Conservation (phyloP, 208 protist species). For the Angomonas deanei region DNA sequence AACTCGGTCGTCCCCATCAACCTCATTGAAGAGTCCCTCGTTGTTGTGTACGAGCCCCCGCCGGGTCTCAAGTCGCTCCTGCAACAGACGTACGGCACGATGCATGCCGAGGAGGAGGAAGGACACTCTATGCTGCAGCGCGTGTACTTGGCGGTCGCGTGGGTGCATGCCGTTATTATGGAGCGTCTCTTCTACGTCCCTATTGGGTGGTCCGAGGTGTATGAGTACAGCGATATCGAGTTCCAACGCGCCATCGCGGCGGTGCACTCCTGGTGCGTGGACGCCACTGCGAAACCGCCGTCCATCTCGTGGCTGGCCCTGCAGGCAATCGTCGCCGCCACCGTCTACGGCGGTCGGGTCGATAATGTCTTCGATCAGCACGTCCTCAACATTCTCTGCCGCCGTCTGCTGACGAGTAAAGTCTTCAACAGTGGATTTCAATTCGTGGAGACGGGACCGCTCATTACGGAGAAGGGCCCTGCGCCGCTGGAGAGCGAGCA, state of each 20-base stretch:
- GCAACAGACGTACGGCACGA: conserved; percentile 70
- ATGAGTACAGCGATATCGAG: conserved; percentile 98
- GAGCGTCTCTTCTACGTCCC: conserved; percentile 95
- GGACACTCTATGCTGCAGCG: conserved; percentile 59
- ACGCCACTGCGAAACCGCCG: conserved; percentile 32
- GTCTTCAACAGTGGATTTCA: conserved; percentile 52
- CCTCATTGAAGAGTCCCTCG: conserved; percentile 65
- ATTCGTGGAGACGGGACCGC: conserved; percentile 21
- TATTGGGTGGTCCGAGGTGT: conserved; percentile 97
- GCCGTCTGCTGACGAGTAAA: conserved; percentile 61
- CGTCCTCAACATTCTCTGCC: conserved; percentile 90
- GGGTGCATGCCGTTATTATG: conserved; percentile 96
- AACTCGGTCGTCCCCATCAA: conserved; percentile 51
- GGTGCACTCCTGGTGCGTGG: conserved; percentile 85
- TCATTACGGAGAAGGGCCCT: background rate
- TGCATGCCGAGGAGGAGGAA: conserved; percentile 1
- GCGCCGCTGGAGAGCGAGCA: conserved; percentile 18
- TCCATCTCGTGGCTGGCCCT: conserved; percentile 94
- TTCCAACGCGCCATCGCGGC: conserved; percentile 89
- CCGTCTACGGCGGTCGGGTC: conserved; percentile 96
- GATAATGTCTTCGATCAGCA: conserved; percentile 97
- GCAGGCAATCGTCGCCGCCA: conserved; percentile 85
- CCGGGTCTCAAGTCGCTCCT: conserved; percentile 94
- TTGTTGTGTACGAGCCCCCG: conserved; percentile 95
- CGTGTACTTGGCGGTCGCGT: conserved; percentile 96